These are phyloP conservation scores for Chlamydomonas incerta DNA, from an alignment of 139 green algal species.

Conservation along the genomic window DNA sequence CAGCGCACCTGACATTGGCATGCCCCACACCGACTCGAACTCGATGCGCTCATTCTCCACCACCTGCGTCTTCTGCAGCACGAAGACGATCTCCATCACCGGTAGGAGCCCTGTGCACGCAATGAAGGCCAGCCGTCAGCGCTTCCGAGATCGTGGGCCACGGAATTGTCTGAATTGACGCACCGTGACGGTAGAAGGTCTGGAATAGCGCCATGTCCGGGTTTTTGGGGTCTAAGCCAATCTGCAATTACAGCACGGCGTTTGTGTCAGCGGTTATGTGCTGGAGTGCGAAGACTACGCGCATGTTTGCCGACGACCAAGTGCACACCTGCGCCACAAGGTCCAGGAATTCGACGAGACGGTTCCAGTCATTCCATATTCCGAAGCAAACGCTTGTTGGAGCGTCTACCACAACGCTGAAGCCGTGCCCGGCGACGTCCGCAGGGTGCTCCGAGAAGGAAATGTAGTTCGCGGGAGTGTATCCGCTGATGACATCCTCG, in stretches of 20 bases:
- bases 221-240: constrained; percentile 62
- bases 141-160: neutral
- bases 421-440: constrained; percentile 43
- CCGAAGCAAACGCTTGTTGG: constrained; percentile 57
- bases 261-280: no score
- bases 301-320: no score
- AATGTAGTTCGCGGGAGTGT: constrained; percentile 72
- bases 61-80: constrained; percentile 52
- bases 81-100: constrained; percentile 70
- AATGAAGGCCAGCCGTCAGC: neutral
- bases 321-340: constrained; percentile 64
- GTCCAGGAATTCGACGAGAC: constrained; percentile 75
- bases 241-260: constrained; percentile 45
- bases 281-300: no score
- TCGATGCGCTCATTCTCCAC: constrained; percentile 50
- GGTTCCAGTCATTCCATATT: constrained; percentile 71
- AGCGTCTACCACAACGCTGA: constrained; percentile 56
- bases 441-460: constrained; percentile 52
- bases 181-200: constrained; percentile 74
- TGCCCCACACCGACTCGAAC: constrained; percentile 65
- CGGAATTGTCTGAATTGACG: constrained; percentile 5
- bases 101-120: constrained; percentile 60
- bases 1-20: constrained; percentile 59
- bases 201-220: constrained; percentile 68
- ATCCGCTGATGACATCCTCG: constrained; percentile 52